phyloP scores from a whole-genome alignment of 768 basidiomycete species.

The Amanita fuliginea region DNA sequence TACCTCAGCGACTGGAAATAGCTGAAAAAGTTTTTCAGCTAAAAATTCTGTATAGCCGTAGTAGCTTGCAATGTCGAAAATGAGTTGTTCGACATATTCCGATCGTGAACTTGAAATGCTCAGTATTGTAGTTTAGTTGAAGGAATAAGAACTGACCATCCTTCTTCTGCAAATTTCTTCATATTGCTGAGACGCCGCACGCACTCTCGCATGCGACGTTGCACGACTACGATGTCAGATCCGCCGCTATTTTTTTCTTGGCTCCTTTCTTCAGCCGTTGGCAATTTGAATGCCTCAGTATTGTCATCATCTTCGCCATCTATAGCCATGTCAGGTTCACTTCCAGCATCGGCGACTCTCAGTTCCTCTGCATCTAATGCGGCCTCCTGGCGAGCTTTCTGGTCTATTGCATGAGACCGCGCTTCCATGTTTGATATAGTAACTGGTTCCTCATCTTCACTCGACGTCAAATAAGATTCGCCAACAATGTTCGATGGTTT shows the following conservation, averaged over 20 bases:
- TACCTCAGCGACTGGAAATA: conserved; percentile 91
- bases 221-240: conserved; percentile 65
- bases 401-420: conserved; percentile 69
- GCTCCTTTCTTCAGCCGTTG: conserved; percentile 61
- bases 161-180: conserved; percentile 51
- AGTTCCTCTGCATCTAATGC: conserved; percentile 59
- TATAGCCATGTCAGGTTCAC: conserved; percentile 25
- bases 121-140: neutral
- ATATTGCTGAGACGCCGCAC: conserved; percentile 66
- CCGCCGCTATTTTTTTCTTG: conserved; percentile 59
- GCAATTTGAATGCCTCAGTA: conserved; percentile 48
- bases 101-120: conserved; percentile 55
- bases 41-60: conserved; percentile 98
- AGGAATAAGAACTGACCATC: conserved; percentile 38
- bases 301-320: conserved; percentile 34
- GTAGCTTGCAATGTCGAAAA: conserved; percentile 86
- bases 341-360: conserved; percentile 36
- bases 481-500: conserved; percentile 42
- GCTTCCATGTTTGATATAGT: conserved; percentile 79
- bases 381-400: conserved; percentile 52
- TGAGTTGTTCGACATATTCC: conserved; percentile 82
- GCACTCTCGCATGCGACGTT: conserved; percentile 71
- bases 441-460: conserved; percentile 36
- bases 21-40: conserved; percentile 85
- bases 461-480: conserved; percentile 28